Percentiles rank a stretch among this genome's conserved stretches.
Conservation (phyloP, 192 early-diverging fungal species). For the Coemansia pectinata region DNA sequence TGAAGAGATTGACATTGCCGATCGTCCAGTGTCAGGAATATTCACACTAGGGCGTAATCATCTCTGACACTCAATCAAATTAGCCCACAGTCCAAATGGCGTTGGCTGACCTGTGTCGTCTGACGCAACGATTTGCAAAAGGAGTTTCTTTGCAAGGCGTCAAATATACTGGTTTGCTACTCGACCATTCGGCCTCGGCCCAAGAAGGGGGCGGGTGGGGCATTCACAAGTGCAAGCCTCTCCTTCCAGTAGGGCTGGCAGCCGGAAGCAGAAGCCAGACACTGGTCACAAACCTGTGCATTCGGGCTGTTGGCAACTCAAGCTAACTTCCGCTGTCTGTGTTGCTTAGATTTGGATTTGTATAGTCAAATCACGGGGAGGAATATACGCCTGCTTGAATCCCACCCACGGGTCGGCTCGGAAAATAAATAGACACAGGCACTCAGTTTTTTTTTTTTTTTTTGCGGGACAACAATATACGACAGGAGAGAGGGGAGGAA, state of each 20-base stretch:
- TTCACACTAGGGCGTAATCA: too few species aligned
- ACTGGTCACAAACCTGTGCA: background rate
- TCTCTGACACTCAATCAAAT: too few species aligned
- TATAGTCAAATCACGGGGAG: background rate
- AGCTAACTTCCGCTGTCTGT: background rate
- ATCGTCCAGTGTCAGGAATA: too few species aligned
- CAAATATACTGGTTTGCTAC: background rate
- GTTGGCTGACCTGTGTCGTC: too few species aligned
- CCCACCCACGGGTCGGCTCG: background rate
- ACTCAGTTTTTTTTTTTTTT: background rate
- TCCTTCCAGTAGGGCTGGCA: background rate
- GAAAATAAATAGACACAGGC: background rate
- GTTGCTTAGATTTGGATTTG: background rate
- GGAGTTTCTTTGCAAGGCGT: background rate
- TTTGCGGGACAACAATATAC: constrained; percentile 1
- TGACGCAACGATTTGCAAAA: too few species aligned
- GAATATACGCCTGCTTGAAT: background rate
- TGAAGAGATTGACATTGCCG: too few species aligned
- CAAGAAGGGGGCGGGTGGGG: background rate
- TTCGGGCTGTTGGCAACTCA: background rate
- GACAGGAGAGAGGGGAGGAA: background rate
- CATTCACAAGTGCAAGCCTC: background rate
- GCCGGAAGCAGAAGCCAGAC: background rate
- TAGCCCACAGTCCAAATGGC: too few species aligned
- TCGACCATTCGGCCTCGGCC: background rate